phyloP scores from a whole-genome alignment of 805 yeast genomes.

The Candida yuanshanica region DNA sequence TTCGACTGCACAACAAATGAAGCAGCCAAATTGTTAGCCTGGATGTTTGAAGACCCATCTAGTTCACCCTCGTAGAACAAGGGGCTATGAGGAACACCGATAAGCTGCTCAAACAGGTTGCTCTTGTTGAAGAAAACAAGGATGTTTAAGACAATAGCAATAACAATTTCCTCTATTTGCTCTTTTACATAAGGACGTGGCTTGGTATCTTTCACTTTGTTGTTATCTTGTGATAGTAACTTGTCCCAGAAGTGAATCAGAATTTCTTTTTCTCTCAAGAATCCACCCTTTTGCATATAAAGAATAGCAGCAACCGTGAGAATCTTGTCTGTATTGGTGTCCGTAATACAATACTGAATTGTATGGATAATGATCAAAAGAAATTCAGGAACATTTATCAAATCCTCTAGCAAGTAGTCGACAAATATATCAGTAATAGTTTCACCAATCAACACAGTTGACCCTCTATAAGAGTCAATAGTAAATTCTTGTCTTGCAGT shows the following conservation, averaged over 20 bases:
- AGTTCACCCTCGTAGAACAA: constrained; percentile 35
- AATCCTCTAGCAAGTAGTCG: constrained; percentile 19
- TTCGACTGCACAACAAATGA: constrained; percentile 36
- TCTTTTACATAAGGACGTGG: constrained; percentile 32
- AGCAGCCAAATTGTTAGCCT: constrained; percentile 13
- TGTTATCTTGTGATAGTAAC: constrained; percentile 18
- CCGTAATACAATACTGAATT: constrained; percentile 29
- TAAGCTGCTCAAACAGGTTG: constrained; percentile 30
- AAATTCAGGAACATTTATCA: constrained; percentile 21
- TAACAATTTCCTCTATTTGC: constrained; percentile 30
- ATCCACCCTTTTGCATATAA: constrained; percentile 49
- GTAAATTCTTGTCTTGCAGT: constrained; percentile 42
- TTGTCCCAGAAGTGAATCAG: constrained; percentile 24
- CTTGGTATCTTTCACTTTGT: constrained; percentile 27
- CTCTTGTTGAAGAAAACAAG: constrained; percentile 42
- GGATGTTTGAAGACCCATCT: constrained; percentile 14
- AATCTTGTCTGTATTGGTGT: constrained; percentile 27
- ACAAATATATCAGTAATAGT: constrained; percentile 22
- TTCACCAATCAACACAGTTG: constrained; percentile 37
- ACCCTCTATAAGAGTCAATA: constrained; percentile 30
- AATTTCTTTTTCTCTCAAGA: constrained; percentile 27
- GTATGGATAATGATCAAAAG: constrained; percentile 33
- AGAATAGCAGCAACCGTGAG: constrained; percentile 37
- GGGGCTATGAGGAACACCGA: constrained; percentile 27
- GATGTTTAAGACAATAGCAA: constrained; percentile 37